Base-by-base conservation (phyloP, 306 rosid genomes). In the Casuarina equisetifolia region DNA sequence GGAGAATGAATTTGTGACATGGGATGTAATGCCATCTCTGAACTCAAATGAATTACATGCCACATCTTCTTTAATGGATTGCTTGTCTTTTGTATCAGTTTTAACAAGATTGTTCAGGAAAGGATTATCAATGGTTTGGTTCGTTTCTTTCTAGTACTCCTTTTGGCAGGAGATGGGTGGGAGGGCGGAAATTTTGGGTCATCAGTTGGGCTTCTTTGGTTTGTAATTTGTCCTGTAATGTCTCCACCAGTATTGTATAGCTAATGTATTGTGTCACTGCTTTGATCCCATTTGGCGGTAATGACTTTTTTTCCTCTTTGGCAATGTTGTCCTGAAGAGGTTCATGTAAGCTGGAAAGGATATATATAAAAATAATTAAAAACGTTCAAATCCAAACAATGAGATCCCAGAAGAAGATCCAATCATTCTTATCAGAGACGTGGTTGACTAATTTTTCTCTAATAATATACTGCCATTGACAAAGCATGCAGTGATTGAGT, bases 31-130 rank as follows among this genome's bases (percentile, higher is more conserved):
- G 19, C 69, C 15, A 2, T 36, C 69, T 35, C 9, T 36, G 40
- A 4, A 4, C 36, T 62, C 44, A 13, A 25, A 38, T 62, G 19
- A 62, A 62, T 13, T 12, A 44, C 35, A 6, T 36, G 45, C 43
- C 43, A 62, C 9, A 62, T 62, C 69, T 61, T 61, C 44, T 62
- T 62, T 32, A 36, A 62, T 36, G 69, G 69, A 52, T 36, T 62
- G 35, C 1, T 36, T 13, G 36, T 62, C 5, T 38, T 13, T 12
- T 35, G 6, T 35, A 17, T 38, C 42, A 12, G 2, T 62, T 35
- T 62, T 32, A 62, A 62, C 39, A 15, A 35, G 6, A 62, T 62
- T 35, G 69, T 52, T 13, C 58, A 4, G 58, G 19, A 17, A 52
- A 17, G 25, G 19, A 52, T 15, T 52, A 16, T 52, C 51, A 5